phyloP scores from a whole-genome alignment of 176 grass and related monocot genomes.

The Thinopyrum elongatum region DNA sequence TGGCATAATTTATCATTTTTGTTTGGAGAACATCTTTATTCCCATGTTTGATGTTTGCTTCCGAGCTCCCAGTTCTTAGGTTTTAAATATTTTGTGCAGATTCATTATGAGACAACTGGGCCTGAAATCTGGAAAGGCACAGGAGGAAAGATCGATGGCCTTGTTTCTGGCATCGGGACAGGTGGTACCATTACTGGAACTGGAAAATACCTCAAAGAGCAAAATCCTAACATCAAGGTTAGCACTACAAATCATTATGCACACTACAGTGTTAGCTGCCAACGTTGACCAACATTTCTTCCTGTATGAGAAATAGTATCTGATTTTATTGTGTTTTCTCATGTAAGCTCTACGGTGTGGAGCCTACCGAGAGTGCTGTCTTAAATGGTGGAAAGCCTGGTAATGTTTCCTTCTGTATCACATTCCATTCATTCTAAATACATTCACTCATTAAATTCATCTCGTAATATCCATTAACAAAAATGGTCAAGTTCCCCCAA shows the following conservation, averaged over 20 bases:
- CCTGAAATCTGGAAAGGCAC: slow-evolving; percentile 92
- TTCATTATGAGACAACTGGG: slow-evolving; percentile 95
- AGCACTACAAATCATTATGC: neutral
- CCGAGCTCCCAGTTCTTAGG: neutral
- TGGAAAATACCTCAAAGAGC: slow-evolving; percentile 64
- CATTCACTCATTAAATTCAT: neutral
- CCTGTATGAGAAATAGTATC: slow-evolving; percentile 9
- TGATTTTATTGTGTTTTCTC: slow-evolving; percentile 30
- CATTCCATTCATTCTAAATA: neutral
- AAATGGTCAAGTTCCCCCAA: neutral
- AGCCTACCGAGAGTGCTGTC: slow-evolving; percentile 81
- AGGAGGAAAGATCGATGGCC: slow-evolving; percentile 57
- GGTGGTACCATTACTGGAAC: slow-evolving; percentile 84
- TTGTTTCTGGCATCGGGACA: slow-evolving; percentile 92
- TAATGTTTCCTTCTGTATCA: slow-evolving; percentile 29
- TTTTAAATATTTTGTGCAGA: slow-evolving; percentile 42
- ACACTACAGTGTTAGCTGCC: neutral
- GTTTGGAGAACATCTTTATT: neutral
- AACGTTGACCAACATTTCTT: neutral
- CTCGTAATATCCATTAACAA: neutral
- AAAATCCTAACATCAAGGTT: slow-evolving; percentile 80
- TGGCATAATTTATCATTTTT: neutral
- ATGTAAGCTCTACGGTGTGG: slow-evolving; percentile 76
- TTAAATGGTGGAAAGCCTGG: slow-evolving; percentile 87
- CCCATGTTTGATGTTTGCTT: neutral